Evolutionary conservation across 306 rosid species (phyloP), one percentile per base, ranked within the genome.

Genomic region (Argentina anserina): DNA sequence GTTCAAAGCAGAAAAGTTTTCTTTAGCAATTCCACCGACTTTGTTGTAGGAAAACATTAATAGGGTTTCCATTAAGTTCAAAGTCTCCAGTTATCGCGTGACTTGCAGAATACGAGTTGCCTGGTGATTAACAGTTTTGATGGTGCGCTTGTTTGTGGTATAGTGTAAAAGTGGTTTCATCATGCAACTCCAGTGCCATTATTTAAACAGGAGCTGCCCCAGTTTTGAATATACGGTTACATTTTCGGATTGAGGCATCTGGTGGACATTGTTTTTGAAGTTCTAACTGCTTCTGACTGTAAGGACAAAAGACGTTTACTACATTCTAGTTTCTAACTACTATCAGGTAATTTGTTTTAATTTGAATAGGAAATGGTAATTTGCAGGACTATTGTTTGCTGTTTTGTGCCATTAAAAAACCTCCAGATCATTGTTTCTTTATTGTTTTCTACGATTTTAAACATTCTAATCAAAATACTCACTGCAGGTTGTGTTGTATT

Each of bases 201-300:
- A 61, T 76, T 65, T 70, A 34, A 31, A 70, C 82, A 21, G 80
- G 75, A 73, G 87, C 69, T 75, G 84, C 77, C 56, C 66, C 70
- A 75, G 75, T 80, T 67, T 17, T 75, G 49, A 56, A 39, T 49
- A 53, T 17, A 47, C 67, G 17, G 12, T 67, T 79, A 59, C 58
- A 37, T 21, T 29, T 46, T 77, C 15, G 59, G 76, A 40, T 70
- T 69, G 18, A 71, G 59, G 77, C 74, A 45, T 29, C 43, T 52
- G 50, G 56, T 13, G 65, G 31, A 42, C 50, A 50, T 72, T 81
- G 37, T 53, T 71, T 29, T 11, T 43, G 1, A 68, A 41, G 81
- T 74, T 67, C 49, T 49, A 13, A 77, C 52, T 71, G 63, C 64
- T 69, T 50, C 75, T 45, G 77, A 39, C 42, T 29, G 72, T 70